Evolutionary conservation across 2,329 filamentous ascomycete genomes (phyloP).

Genomic region (Fusarium sp.): DNA sequence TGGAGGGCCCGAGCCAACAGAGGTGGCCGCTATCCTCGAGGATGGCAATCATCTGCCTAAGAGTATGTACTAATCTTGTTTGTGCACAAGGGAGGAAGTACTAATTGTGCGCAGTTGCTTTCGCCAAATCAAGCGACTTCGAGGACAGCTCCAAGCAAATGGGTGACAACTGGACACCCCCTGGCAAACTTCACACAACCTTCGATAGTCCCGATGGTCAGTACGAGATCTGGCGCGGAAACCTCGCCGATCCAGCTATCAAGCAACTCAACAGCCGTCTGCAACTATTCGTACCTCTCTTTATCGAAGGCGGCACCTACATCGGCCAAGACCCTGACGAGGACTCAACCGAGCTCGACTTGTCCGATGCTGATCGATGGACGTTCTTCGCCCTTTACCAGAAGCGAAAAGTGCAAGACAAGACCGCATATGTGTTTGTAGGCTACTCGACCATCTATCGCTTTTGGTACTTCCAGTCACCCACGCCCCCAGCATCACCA

Average conservation of each 20-base stretch:
- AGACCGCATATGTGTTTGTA: slow-evolving; percentile 80
- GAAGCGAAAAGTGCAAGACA: slow-evolving; percentile 64
- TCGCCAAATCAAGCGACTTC: slow-evolving; percentile 73
- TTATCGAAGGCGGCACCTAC: slow-evolving; percentile 91
- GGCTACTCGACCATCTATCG: slow-evolving; percentile 94
- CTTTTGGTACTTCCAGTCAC: slow-evolving; percentile 76
- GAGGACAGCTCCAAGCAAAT: slow-evolving; percentile 67
- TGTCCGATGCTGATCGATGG: slow-evolving; percentile 85
- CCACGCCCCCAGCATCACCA: slow-evolving; percentile 59
- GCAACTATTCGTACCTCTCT: slow-evolving; percentile 86
- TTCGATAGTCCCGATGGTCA: slow-evolving; percentile 72
- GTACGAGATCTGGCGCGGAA: slow-evolving; percentile 89
- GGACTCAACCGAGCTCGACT: slow-evolving; percentile 73
- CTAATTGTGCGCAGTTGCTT: slow-evolving; percentile 68
- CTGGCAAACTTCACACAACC: slow-evolving; percentile 77
- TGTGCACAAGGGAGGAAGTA: background rate
- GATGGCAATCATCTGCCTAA: slow-evolving; percentile 76
- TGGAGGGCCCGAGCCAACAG: slow-evolving; percentile 76
- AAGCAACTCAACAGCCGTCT: slow-evolving; percentile 81
- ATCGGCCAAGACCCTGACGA: slow-evolving; percentile 66
- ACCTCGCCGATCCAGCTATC: slow-evolving; percentile 76
- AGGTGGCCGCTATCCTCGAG: slow-evolving; percentile 75
- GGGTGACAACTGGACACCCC: slow-evolving; percentile 72
- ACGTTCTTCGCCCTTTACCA: slow-evolving; percentile 89
- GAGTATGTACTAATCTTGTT: slow-evolving; percentile 60